These are phyloP conservation scores for Coprinopsis strossmayeri DNA, from an alignment of 768 basidiomycete genomes.

Conservation along the genomic window DNA sequence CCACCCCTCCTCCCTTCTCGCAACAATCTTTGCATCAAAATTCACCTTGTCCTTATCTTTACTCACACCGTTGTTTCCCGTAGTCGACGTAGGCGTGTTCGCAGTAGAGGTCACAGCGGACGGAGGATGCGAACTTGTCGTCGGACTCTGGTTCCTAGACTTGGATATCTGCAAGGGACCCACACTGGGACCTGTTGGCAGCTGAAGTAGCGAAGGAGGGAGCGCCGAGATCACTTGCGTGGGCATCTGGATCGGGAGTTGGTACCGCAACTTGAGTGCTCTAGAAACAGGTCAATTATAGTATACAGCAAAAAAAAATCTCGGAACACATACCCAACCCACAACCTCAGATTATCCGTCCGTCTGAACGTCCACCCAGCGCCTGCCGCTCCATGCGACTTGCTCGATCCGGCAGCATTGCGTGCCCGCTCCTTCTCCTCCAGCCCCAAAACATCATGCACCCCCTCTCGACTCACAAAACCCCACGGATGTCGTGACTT, in stretches of 20 bases:
- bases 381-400: slow-evolving; percentile 20
- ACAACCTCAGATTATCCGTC: slow-evolving; percentile 79
- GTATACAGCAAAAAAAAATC: no score
- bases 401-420: slow-evolving; percentile 34
- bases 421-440: slow-evolving; percentile 39
- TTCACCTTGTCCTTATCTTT: slow-evolving; percentile 12
- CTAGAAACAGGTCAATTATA: slow-evolving; percentile 29
- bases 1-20: slow-evolving; percentile 74
- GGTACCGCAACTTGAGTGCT: slow-evolving; percentile 78
- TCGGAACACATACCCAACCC: slow-evolving; percentile 63
- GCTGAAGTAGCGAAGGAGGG: slow-evolving; percentile 13
- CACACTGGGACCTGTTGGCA: slow-evolving; percentile 20
- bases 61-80: neutral
- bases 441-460: slow-evolving; percentile 73
- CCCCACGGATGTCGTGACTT: slow-evolving; percentile 85
- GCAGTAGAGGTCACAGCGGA: slow-evolving; percentile 6
- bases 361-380: slow-evolving; percentile 77
- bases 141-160: slow-evolving; percentile 15
- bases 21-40: slow-evolving; percentile 73
- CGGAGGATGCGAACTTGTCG: slow-evolving; percentile 25
- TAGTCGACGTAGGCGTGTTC: neutral
- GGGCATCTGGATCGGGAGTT: slow-evolving; percentile 60
- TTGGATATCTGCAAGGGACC: slow-evolving; percentile 13
- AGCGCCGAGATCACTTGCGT: slow-evolving; percentile 22
- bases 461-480: slow-evolving; percentile 66